Evolutionary conservation across 192 early-diverging fungal genomes (phyloP), one percentile per base, ranked within the genome.

Genomic region (Coemansia interrupta): DNA sequence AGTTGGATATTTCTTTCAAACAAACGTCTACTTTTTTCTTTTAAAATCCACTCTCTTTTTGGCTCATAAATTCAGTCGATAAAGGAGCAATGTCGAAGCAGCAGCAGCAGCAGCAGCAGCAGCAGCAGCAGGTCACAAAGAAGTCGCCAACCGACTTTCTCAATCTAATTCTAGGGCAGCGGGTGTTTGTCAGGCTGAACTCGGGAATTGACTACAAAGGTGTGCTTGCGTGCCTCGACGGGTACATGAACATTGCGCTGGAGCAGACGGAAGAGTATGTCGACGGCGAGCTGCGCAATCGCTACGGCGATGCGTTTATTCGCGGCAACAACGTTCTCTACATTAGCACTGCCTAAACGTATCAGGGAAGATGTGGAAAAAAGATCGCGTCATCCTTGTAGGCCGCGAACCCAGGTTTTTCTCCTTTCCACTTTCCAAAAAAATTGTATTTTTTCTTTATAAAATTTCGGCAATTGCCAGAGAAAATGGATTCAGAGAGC

Each of bases 201-300:
- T 96, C 95, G 18, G 94, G 95, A 26, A 86, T 98, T 51, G 92
- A 97, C 56, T 98, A 98, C 77, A 84, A 85, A 80, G 96, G 96
- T 19, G 82, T 88, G 10, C 78, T 96, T 41, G 90, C 93, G 14
- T 95, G 94, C 72, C 68, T 98, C 57, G 94, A 98, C 68, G 92
- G 93, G 11, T 98, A 92, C 60, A 92, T 92, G 95, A 96, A 98
- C 77, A 95, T 98, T 81, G 96, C 93, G 12, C 58, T 98, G 68
- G 96, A 96, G 78, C 85, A 94, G 56, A 96, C 94, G 5, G 88
- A 96, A 62, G 96, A 98, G 76, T 96, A 89, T 52, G 94, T 96
- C 24, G 88, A 95, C 67, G 96, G 96, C n/a, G 80, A 89, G 53
- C 75, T 92, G 29, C 94, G 89, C 58, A 94, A 96, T 80, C 86